Evolutionary conservation across 768 basidiomycete species (phyloP), one percentile per base, ranked within the genome.

Genomic region (Calocybe gangraenosa): DNA sequence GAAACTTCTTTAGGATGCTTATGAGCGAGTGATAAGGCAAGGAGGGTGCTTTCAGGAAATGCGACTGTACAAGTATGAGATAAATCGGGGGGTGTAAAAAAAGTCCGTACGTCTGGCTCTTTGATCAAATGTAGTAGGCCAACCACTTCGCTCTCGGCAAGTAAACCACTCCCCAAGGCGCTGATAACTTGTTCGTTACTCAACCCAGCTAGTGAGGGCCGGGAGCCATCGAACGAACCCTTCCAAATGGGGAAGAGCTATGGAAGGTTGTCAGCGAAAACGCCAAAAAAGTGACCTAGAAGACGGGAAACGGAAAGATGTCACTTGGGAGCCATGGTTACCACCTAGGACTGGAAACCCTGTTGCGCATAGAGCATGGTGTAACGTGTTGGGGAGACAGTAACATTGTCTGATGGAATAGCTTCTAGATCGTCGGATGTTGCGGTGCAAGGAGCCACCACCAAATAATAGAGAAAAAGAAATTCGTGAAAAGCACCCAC

Each of bases 21-120:
- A 82, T 73, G 36, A 92, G 71, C n/a, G 76, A 79, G 59, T 90
- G 79, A 69, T 87, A 91, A 0, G 90, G 90, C 35, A 92, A 71
- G 2, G 78, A 82, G 2, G 88, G 83, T 20, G 86, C 86, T 67
- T 92, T 92, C 55, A 92, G 69, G 70, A 92, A 92, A 59, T 89
- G 90, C 14, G 87, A 83, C 87, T 91, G 53, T 1, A 47, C 11
- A 14, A 22, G 40, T 61, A n/a, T 68, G 37, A 21, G 7, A 37
- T 18, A 2, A 21, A 25, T 8, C 37, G 21, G 25, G 5, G 30
- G 43, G 25, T 13, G n/a, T 50, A 39, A 37, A 3, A n/a, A n/a
- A 0, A n/a, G 52, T 83, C 58, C 56, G 25, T 28, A 87, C 88
- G 60, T 89, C 86, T 1, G 87, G 88, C 21, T 83, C 81, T 49